Conservation (phyloP, 2,329 filamentous ascomycete species). For the Microcyclospora pomicola region DNA sequence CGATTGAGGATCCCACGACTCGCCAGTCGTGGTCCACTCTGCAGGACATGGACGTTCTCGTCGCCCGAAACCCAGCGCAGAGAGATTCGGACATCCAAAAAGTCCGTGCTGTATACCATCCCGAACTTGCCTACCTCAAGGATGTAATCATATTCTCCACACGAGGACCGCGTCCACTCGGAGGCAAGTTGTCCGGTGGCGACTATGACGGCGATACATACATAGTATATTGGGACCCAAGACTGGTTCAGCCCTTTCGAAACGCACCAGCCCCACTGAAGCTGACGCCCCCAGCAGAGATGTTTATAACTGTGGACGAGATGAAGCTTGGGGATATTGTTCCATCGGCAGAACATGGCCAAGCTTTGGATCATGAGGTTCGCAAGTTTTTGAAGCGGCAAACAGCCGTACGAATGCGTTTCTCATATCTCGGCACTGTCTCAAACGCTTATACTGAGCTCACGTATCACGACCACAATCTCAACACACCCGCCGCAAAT, state of each 20-base stretch:
- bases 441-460: constrained; percentile 51
- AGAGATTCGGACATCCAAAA: constrained; percentile 60
- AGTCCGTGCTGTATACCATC: constrained; percentile 35
- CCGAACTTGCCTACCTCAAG: constrained; percentile 51
- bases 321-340: constrained; percentile 1
- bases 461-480: constrained; percentile 37
- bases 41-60: constrained; percentile 46
- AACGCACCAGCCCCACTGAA: constrained; percentile 43
- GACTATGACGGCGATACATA: constrained; percentile 69
- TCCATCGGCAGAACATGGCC: neutral
- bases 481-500: constrained; percentile 5
- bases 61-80: constrained; percentile 56
- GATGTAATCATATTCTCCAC: constrained; percentile 69
- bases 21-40: constrained; percentile 41
- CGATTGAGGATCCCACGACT: constrained; percentile 42
- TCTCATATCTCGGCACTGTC: constrained; percentile 41
- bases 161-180: constrained; percentile 48
- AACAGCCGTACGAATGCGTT: constrained; percentile 1
- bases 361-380: neutral
- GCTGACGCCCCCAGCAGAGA: constrained; percentile 31
- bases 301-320: constrained; percentile 2
- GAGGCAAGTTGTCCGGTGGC: constrained; percentile 59
- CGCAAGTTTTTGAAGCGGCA: constrained; percentile 2
- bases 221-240: constrained; percentile 62
- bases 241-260: constrained; percentile 51